Conservation (phyloP, 768 basidiomycete genomes). For the Hydnomerulius pinastri region DNA sequence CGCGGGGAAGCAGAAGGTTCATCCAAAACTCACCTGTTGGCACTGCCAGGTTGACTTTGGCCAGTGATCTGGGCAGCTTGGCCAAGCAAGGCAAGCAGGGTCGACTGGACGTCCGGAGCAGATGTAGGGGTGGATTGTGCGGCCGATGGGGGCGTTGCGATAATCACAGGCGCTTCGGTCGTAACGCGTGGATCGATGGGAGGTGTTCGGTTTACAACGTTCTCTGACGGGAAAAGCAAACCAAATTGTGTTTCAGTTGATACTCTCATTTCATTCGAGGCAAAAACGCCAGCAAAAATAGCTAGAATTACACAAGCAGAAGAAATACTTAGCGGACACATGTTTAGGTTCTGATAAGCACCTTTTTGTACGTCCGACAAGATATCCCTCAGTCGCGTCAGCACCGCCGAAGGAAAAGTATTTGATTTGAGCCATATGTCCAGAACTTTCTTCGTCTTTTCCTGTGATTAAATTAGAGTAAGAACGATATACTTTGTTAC, state of each 20-base stretch:
- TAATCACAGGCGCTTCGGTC: conserved; percentile 29
- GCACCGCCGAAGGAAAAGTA: conserved; percentile 81
- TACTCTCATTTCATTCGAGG: conserved; percentile 56
- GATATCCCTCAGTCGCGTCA: conserved; percentile 71
- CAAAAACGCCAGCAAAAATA: conserved; percentile 44
- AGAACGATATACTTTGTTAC: conserved; percentile 42
- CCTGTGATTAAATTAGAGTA: conserved; percentile 57
- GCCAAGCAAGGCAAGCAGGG: conserved; percentile 68
- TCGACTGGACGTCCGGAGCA: conserved; percentile 51
- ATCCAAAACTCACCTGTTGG: conserved; percentile 39
- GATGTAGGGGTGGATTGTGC: conserved; percentile 27
- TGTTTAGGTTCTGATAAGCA: conserved; percentile 71
- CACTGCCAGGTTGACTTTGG: conserved; percentile 22
- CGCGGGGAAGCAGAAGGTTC: conserved; percentile 2
- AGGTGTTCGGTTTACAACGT: conserved; percentile 39
- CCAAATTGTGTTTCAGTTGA: conserved; percentile 60
- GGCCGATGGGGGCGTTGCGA: conserved; percentile 28
- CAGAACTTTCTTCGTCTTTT: conserved; percentile 95
- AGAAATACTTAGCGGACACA: conserved; percentile 83
- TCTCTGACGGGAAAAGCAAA: conserved; percentile 64
- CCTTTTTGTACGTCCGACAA: conserved; percentile 76
- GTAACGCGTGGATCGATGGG: conserved; percentile 42
- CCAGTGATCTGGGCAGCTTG: conserved; percentile 56
- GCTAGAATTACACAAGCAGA: conserved; percentile 67
- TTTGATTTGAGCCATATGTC: conserved; percentile 95